phyloP scores from a whole-genome alignment of 352 stramenopile genomes.

The Phytophthora constricta region DNA sequence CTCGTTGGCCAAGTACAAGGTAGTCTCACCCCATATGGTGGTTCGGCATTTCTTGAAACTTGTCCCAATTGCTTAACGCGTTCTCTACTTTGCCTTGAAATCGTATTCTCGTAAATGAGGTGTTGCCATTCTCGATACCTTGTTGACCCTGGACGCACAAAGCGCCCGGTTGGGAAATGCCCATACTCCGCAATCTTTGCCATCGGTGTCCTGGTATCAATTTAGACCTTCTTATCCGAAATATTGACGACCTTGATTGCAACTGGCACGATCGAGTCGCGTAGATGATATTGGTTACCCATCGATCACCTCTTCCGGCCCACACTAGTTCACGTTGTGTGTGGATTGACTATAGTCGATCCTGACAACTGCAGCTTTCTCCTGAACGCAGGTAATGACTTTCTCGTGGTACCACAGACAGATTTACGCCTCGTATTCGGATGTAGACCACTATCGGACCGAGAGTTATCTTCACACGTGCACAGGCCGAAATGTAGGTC shows the following conservation, averaged over 20 bases:
- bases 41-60: not conserved
- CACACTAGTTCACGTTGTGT: not conserved
- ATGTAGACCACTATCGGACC: constrained; percentile 13
- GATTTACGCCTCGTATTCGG: too few relatives aligned
- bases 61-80: not conserved
- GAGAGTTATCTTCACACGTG: constrained; percentile 11
- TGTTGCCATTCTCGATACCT: constrained; percentile 12
- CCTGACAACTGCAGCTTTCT: not conserved
- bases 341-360: not conserved
- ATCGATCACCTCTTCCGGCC: not conserved
- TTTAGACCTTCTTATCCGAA: not conserved
- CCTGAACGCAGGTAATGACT: not conserved
- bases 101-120: constrained; percentile 12
- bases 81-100: not conserved
- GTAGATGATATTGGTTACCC: constrained; percentile 13
- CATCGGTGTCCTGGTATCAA: not conserved
- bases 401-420: too few relatives aligned
- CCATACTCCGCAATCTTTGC: not conserved
- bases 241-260: not conserved
- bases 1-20: not conserved
- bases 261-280: not conserved
- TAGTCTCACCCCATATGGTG: not conserved
- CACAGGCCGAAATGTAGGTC: constrained; percentile 5
- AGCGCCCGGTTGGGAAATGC: not conserved
- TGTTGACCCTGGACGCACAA: not conserved